Evolutionary conservation across 805 yeast species (phyloP), one percentile per base, ranked within the genome.

Genomic region (Suhomyces xylopsoci): DNA sequence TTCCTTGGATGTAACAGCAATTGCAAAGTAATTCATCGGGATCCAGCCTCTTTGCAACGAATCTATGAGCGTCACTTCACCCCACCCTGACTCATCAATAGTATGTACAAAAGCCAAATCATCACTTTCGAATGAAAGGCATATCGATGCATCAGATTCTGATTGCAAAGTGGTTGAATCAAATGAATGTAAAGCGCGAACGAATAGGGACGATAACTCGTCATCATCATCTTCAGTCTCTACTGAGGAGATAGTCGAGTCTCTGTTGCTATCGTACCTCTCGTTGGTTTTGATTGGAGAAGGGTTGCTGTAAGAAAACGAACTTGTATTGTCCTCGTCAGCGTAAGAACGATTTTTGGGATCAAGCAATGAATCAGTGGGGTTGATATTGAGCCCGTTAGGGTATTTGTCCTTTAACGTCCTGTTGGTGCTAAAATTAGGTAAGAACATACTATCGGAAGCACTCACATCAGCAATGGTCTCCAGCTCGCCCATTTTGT

Each of bases 21-120:
- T 76, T 5, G 84, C 70, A 61, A 88, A 88, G 68, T 86, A 88
- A 63, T 88, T 88, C 79, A 88, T 84, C 3, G 96, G 96, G 15
- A 88, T 89, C 96, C 96, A 88, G 15, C 96, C 96, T 56, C 90
- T 71, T 59, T 79, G 78, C 49, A 84, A 71, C 12, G 84, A 74
- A 51, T 82, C 84, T 7, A 88, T 68, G 38, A 87, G 62, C 0
- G 92, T 88, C 2, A 88, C 94, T 65, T 88, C 96, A 54, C 92
- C 93, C 96, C 96, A 88, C 0, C 94, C 96, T 19, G 90, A 84
- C 51, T 85, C 85, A 65, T 88, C 94, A 20, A 87, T 81, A 7
- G 88, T 81, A 61, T 87, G 91, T 4, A 88, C 88, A 66, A 87
- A 88, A 0, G 90, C 92, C 47, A 85, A 70, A 59, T 87, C 94